Evolutionary conservation across 371 early-diverging fungal species (phyloP).

Genomic region (Batrachochytrium dendrobatidis): DNA sequence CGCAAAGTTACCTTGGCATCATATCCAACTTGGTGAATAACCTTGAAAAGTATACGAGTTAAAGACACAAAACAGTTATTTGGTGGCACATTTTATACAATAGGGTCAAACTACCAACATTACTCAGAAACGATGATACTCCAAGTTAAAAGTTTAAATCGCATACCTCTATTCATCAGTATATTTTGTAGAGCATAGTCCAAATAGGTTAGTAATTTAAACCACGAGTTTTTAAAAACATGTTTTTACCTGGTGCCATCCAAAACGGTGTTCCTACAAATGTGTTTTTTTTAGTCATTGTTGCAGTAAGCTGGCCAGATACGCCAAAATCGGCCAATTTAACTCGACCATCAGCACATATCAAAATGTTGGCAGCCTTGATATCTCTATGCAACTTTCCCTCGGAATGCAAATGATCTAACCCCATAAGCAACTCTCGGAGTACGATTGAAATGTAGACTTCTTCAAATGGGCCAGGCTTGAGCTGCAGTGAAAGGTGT

Average conservation of each 20-base stretch:
- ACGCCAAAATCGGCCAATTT: conserved; percentile 98
- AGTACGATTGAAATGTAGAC: conserved; percentile 87
- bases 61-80: neutral
- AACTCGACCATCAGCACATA: conserved; percentile 68
- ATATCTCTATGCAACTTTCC: conserved; percentile 87
- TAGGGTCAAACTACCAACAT: too few relatives aligned
- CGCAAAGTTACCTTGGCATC: conserved; percentile 58
- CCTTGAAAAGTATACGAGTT: too few relatives aligned
- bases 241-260: conserved; percentile 80
- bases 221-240: neutral
- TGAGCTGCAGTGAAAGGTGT: conserved; percentile 29
- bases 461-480: conserved; percentile 58
- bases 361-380: conserved; percentile 79
- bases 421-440: conserved; percentile 80
- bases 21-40: conserved; percentile 93
- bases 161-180: too few relatives aligned
- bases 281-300: conserved; percentile 90
- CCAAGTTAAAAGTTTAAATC: too few relatives aligned
- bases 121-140: too few relatives aligned
- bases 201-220: neutral
- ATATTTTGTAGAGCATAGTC: too few relatives aligned
- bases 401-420: conserved; percentile 91
- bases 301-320: conserved; percentile 85
- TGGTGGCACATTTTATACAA: neutral
- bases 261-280: conserved; percentile 98